These are phyloP conservation scores for Zizania palustris DNA, from an alignment of 202 grass and related monocot genomes.

Conservation along the genomic window DNA sequence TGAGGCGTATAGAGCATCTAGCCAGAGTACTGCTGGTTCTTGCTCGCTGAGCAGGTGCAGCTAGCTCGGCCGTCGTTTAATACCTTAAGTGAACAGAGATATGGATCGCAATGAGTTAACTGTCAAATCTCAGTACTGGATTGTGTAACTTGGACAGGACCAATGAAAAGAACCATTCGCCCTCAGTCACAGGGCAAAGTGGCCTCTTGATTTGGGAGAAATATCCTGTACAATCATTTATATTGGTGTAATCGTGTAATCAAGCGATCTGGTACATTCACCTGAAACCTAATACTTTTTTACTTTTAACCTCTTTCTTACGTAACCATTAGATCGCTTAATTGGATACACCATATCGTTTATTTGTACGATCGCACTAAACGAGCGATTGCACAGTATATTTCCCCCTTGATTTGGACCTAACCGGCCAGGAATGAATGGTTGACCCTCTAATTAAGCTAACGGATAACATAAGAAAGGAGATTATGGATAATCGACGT, in stretches of 20 bases:
- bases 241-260: too few species aligned
- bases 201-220: slow-evolving; percentile 42
- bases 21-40: slow-evolving; percentile 61
- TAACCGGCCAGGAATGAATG: slow-evolving; percentile 24
- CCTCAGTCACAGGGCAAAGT: slow-evolving; percentile 33
- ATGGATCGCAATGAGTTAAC: slow-evolving; percentile 1
- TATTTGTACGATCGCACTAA: too few species aligned
- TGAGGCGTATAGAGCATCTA: slow-evolving; percentile 6
- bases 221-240: too few species aligned
- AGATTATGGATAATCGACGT: background rate
- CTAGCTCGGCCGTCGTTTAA: slow-evolving; percentile 65
- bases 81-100: slow-evolving; percentile 47
- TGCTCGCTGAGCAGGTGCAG: slow-evolving; percentile 79
- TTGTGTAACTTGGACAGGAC: slow-evolving; percentile 40
- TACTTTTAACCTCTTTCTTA: too few species aligned
- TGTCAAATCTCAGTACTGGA: slow-evolving; percentile 18
- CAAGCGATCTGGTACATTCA: too few species aligned
- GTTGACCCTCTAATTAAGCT: slow-evolving; percentile 17
- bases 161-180: slow-evolving; percentile 30
- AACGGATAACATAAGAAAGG: background rate
- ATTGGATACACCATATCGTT: too few species aligned
- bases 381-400: too few species aligned
- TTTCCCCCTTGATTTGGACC: slow-evolving; percentile 48
- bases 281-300: too few species aligned
- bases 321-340: too few species aligned